Evolutionary conservation across 2,329 filamentous ascomycete genomes (phyloP), one percentile per base, ranked within the genome.

Genomic region (Phaeophleospora eucalypticola): DNA sequence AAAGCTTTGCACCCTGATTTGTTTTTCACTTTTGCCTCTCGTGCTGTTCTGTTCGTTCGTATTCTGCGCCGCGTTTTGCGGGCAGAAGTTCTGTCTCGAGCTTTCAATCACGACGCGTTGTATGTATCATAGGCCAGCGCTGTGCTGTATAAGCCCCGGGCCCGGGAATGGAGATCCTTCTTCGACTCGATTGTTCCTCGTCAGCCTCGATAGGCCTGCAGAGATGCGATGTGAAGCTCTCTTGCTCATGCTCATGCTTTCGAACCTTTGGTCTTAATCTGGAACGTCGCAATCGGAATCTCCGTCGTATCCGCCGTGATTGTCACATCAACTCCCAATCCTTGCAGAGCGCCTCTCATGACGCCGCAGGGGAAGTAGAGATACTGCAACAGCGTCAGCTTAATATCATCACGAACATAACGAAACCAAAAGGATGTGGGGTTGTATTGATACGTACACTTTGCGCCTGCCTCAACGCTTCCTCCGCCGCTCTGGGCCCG

Each of bases 281-380:
- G 93, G 67, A 98, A 98, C 1, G 90, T 88, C 29, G 91, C 93
- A 4, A 80, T 80, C 0, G 93, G 93, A 45, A 98, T 75, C 65
- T 95, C 91, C 46, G 77, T 85, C 45, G 86, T 87, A 71, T 96
- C 93, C 3, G 89, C 93, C 59, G 95, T 87, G 1, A 98, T 91
- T 1, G 85, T 94, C 8, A 90, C 90, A 59, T 84, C 84, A 59
- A 97, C 89, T 4, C 91, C 93, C 73, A 98, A 75, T 41, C 86
- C 89, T n/a, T 89, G 85, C 41, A 98, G 72, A n/a, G 89, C 89
- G 21, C 93, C 93, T 48, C 91, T 80, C 51, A 98, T 87, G 40
- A 98, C 79, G 38, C 93, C 93, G 59, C 90, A 95, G 6, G 93
- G 93, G 63, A 97, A 96, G 80, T 89, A 96, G 12, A 98, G 76